phyloP scores from a whole-genome alignment of 2,329 filamentous ascomycete species.

The Talaromyces marneffei region DNA sequence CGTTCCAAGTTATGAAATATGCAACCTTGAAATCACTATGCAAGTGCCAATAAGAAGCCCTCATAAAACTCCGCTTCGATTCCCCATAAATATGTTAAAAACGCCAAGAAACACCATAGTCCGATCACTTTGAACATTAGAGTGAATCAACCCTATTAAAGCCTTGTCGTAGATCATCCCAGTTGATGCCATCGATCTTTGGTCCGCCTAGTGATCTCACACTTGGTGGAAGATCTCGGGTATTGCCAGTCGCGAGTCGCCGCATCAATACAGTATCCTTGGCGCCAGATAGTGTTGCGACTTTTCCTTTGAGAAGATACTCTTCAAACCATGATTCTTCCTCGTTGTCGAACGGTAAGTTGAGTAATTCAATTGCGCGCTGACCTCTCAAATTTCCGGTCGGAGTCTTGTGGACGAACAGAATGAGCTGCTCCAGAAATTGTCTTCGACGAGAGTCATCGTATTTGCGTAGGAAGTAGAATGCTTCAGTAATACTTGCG shows the following conservation, averaged over 20 bases:
- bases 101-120: not conserved
- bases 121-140: not conserved
- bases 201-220: conserved; percentile 39
- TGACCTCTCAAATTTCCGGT: conserved; percentile 41
- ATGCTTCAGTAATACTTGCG: conserved; percentile 64
- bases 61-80: not conserved
- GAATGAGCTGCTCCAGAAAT: conserved; percentile 63
- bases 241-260: conserved; percentile 60
- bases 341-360: conserved; percentile 61
- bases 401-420: conserved; percentile 48
- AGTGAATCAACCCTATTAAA: conserved; percentile 18
- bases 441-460: conserved; percentile 56
- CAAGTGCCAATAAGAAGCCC: not conserved
- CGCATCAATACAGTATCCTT: conserved; percentile 71
- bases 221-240: conserved; percentile 27
- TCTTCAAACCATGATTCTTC: conserved; percentile 73
- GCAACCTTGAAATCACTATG: not conserved
- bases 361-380: conserved; percentile 63
- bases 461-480: conserved; percentile 65
- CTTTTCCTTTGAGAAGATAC: conserved; percentile 59
- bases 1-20: not conserved
- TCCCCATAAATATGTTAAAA: not conserved
- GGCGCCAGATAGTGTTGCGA: conserved; percentile 58
- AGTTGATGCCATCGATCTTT: conserved; percentile 47
- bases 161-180: conserved; percentile 43